A percentile compares a stretch with the other conserved stretches of the same genome.
Conservation (phyloP, 176 grass and related monocot species). For the Rhynchospora tenuis region DNA sequence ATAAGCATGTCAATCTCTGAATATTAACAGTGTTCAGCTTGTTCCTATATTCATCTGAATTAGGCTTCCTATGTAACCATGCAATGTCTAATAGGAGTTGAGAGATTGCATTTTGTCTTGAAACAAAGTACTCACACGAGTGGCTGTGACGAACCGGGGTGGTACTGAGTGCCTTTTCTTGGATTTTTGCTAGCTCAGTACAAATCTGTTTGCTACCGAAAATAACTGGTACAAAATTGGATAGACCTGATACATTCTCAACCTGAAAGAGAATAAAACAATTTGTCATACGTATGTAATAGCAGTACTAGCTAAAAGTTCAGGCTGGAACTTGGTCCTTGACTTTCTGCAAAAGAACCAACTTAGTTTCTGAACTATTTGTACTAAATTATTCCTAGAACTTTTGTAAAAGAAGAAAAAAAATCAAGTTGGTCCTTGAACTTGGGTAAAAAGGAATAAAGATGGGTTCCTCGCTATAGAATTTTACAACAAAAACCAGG, state of each 20-base stretch:
- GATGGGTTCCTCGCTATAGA: not conserved
- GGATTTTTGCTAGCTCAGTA: conserved; percentile 66
- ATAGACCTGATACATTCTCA: conserved; percentile 82
- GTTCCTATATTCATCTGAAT: conserved; percentile 42
- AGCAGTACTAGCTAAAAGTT: not conserved
- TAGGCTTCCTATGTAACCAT: conserved; percentile 71
- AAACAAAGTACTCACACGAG: conserved; percentile 19
- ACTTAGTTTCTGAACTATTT: not conserved
- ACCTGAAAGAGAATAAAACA: conserved; percentile 49
- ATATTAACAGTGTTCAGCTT: conserved; percentile 52
- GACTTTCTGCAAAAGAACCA: not conserved
- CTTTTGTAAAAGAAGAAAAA: not conserved
- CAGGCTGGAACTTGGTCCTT: not conserved
- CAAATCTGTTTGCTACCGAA: conserved; percentile 74
- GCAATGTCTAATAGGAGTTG: conserved; percentile 77
- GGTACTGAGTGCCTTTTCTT: conserved; percentile 30
- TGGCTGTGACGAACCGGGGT: conserved; percentile 19
- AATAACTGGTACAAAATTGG: conserved; percentile 90
- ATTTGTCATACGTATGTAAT: not conserved
- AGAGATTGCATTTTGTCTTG: conserved; percentile 49
- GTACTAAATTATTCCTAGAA: not conserved
- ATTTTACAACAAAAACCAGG: not conserved
- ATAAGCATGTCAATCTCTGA: conserved; percentile 53
- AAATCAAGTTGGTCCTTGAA: not conserved
- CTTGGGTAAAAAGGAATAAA: not conserved